Evolutionary conservation across 257 asterid genomes (phyloP), one percentile per base, ranked within the genome.

Genomic region (Lycium ferocissimum): DNA sequence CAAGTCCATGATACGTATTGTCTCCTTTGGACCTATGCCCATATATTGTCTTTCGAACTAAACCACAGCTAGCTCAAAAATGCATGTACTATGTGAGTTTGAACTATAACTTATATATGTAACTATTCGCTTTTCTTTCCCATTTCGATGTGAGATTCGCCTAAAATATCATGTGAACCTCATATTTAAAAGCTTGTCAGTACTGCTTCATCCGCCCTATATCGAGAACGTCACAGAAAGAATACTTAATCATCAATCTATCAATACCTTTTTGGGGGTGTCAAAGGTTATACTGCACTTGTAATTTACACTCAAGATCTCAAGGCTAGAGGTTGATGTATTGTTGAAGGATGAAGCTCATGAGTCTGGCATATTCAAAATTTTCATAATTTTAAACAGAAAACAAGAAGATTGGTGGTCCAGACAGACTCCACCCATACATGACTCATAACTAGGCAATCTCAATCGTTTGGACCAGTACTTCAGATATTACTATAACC

Each of bases 351-450:
- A 66, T 33, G 15, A 66, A 66, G 75, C n/a, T 67, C 3, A 72
- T 35, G 15, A 8, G 11, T 59, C 1, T 14, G 26, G 35, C 12
- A 17, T 37, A 37, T 15, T 37, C 0, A 38, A 70, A 71, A 18
- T 3, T 9, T 9, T 9, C 5, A 71, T 54, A 54, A 14, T 54
- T 3, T 4, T 54, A 54, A 11, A 4, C 6, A 5, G 26, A 3
- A 69, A 69, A 62, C 6, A 67, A 26, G 14, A 63, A 72, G 20
- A 73, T 10, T 73, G 80, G 59, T 72, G 80, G 80, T 73, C 40
- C 59, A 73, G 38, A 22, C 12, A n/a, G 57, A 71, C 17, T 18
- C 10, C 18, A 72, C 38, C 37, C 11, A 45, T 45, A 43, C 38
- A 47, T 72, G 12, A 47, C n/a, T n/a, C 18, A 7, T 2, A 73